Conservation (phyloP, 352 stramenopile species). For the Phytophthora idaei region DNA sequence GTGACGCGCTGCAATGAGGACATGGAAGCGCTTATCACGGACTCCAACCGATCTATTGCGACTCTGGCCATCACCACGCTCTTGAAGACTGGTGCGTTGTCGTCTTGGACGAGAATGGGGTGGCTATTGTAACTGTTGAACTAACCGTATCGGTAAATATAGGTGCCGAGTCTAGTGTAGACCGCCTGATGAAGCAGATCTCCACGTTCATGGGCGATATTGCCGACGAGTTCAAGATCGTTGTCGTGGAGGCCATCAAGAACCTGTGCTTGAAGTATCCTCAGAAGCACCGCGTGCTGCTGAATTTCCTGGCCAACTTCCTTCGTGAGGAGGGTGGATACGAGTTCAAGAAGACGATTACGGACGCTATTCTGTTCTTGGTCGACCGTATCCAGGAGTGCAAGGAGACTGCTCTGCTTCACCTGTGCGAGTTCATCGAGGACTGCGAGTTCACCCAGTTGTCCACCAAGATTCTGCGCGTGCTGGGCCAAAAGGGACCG, state of each 20-base stretch:
- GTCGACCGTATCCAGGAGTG: slow-evolving; percentile 97
- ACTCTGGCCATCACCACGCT: slow-evolving; percentile 99
- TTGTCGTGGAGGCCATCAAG: slow-evolving; percentile 97
- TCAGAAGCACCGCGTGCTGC: slow-evolving; percentile 96
- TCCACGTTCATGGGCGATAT: slow-evolving; percentile 99
- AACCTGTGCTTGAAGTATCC: slow-evolving; percentile 99
- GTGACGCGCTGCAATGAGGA: slow-evolving; percentile 99
- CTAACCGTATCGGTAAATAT: slow-evolving; percentile 12
- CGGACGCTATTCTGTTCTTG: slow-evolving; percentile 97
- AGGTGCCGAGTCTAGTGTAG: slow-evolving; percentile 95
- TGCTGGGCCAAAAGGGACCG: slow-evolving; percentile 95
- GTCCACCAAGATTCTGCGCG: slow-evolving; percentile 94
- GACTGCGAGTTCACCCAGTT: slow-evolving; percentile 94
- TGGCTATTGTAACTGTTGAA: neutral
- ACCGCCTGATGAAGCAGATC: slow-evolving; percentile 98
- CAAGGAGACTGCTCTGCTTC: slow-evolving; percentile 96
- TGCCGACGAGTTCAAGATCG: slow-evolving; percentile 99
- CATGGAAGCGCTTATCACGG: slow-evolving; percentile 97
- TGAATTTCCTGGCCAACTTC: slow-evolving; percentile 98
- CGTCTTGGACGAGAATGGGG: neutral
- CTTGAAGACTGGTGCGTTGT: slow-evolving; percentile 94
- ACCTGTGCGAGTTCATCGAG: slow-evolving; percentile 99
- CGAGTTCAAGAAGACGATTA: slow-evolving; percentile 99
- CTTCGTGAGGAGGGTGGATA: slow-evolving; percentile 96
- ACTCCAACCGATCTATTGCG: slow-evolving; percentile 98